These are phyloP conservation scores for Backusella mclennaniae DNA, from an alignment of 192 early-diverging fungal species.

Conservation along the genomic window DNA sequence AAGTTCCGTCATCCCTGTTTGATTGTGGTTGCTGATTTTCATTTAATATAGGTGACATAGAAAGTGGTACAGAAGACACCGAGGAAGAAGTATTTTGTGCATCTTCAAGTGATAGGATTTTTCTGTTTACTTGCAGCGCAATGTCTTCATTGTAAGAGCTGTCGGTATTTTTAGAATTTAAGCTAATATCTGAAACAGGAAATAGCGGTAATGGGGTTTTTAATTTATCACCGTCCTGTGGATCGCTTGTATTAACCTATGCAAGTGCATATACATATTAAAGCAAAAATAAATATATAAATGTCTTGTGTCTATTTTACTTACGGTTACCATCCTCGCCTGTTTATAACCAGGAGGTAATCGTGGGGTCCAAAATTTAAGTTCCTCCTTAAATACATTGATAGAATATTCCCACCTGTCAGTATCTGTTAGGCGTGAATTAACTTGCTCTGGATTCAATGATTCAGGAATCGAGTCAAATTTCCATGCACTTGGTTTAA, in stretches of 20 bases:
- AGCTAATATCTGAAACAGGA: background rate
- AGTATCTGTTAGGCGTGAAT: background rate
- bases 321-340: background rate
- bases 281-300: background rate
- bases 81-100: background rate
- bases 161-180: background rate
- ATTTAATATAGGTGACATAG: background rate
- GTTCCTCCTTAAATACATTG: conserved; percentile 3
- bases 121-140: background rate
- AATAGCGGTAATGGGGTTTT: background rate
- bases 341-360: conserved; percentile 9
- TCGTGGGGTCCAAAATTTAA: conserved; percentile 9
- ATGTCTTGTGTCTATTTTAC: background rate
- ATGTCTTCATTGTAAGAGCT: background rate
- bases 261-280: background rate
- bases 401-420: conserved; percentile 16
- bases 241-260: background rate
- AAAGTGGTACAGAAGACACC: background rate
- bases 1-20: background rate
- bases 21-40: background rate
- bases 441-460: background rate
- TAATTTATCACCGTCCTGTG: background rate
- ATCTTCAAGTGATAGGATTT: background rate
- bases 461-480: conserved; percentile 16
- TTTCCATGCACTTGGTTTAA: conserved; percentile 8